A percentile compares a stretch with the other conserved stretches of the same genome.
phyloP scores from a whole-genome alignment of 2,329 filamentous ascomycete species.

The Orbilia quercus region DNA sequence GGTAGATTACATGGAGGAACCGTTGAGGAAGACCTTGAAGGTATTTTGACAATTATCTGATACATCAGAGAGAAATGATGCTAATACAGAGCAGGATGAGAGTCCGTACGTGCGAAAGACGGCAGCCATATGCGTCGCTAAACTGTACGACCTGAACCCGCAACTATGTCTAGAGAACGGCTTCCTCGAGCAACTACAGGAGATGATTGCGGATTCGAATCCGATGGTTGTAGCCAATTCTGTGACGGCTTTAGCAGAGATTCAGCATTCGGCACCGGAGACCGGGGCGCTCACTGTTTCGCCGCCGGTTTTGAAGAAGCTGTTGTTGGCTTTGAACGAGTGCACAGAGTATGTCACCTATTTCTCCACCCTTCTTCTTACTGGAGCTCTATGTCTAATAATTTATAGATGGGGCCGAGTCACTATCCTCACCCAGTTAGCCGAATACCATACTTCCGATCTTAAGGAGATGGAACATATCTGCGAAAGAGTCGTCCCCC shows the following conservation, averaged over 20 bases:
- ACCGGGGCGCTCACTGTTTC: conserved; percentile 87
- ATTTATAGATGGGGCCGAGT: conserved; percentile 83
- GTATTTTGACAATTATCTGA: conserved; percentile 38
- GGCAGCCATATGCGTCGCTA: conserved; percentile 95
- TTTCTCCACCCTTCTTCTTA: neutral
- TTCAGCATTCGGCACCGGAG: conserved; percentile 88
- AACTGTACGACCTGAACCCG: conserved; percentile 95
- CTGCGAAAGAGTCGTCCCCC: conserved; percentile 92
- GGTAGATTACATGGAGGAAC: conserved; percentile 99
- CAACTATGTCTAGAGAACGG: conserved; percentile 94
- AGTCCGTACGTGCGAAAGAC: conserved; percentile 99
- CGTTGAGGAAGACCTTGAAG: conserved; percentile 87
- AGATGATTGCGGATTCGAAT: conserved; percentile 96
- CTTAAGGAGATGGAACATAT: conserved; percentile 98
- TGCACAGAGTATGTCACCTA: conserved; percentile 76
- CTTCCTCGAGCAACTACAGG: conserved; percentile 91
- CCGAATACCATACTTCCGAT: conserved; percentile 86
- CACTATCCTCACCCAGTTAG: conserved; percentile 88
- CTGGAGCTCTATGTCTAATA: conserved; percentile 22
- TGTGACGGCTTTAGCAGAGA: conserved; percentile 91
- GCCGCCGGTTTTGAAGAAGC: conserved; percentile 86
- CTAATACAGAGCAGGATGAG: conserved; percentile 73
- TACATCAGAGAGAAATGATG: too few relatives aligned
- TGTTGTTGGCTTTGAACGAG: conserved; percentile 95
- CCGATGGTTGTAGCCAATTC: conserved; percentile 99